Base-by-base conservation (phyloP, 2,329 filamentous ascomycete genomes). In the Neofusicoccum parvum region DNA sequence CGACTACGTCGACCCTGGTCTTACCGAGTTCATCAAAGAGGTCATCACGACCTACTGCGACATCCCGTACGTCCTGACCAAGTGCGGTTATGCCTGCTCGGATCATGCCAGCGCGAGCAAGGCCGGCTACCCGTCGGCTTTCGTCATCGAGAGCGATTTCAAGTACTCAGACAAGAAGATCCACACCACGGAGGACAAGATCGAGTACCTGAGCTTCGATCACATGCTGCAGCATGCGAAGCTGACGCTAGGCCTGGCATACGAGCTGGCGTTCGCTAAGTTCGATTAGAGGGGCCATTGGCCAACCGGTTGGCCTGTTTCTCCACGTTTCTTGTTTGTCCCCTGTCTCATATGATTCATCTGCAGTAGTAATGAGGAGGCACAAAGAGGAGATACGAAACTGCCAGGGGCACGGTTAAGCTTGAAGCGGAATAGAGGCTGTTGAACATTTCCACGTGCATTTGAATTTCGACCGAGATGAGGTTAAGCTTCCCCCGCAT, bases 221-320 rank as follows among this genome's bases (percentile, higher is more conserved):
- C 93, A 97, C 77, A 96, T 97, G 92, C 83, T 95, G 39, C 89
- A 97, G 80, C 93, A 97, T 78, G 92, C 92, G 23, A 90, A 88
- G 75, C 85, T 97, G 84, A 95, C 92, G 1, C 82, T 96, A 37
- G 91, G 90, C 5, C 85, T 96, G 70, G 92, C 89, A 4, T 94
- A 94, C 72, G 93, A 97, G 81, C 85, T 96, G 67, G 92, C 89
- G 10, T 92, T 92, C 80, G 87, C 91, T 20, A 83, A 91, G 67
- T 91, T 94, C 70, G 80, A 85, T 65, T 80, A 78, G 34, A 39
- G 5, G 10, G 34, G 27, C 15, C 23, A 46, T 59, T 45, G 27
- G 15, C 39, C 27, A 36, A 37, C 5, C n/a, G 2, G 3, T 14
- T 32, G 32, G 56, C 43, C 43, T 37, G 14, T 37, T 37, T 27